These are phyloP conservation scores for Seiridium unicorne DNA, from an alignment of 2,329 filamentous ascomycete genomes.

Conservation along the genomic window DNA sequence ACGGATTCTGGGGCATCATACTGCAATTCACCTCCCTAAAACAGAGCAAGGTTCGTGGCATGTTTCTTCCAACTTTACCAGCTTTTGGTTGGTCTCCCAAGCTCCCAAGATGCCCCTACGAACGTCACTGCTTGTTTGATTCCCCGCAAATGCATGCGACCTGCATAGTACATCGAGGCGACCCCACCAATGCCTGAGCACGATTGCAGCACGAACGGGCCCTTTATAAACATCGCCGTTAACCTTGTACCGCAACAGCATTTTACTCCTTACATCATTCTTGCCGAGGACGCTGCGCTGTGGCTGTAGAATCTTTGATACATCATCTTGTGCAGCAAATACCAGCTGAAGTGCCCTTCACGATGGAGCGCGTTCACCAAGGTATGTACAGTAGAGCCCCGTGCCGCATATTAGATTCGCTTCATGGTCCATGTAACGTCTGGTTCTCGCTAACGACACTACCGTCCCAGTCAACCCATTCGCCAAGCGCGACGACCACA, in stretches of 20 bases:
- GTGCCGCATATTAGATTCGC: neutral
- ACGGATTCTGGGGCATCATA: too few relatives aligned
- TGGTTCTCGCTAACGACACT: neutral
- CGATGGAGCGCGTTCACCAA: conserved; percentile 28
- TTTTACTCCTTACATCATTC: conserved; percentile 14
- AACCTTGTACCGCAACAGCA: neutral
- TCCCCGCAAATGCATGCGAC: conserved; percentile 6
- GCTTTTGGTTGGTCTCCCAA: neutral
- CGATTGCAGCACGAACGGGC: neutral
- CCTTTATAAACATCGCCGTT: neutral
- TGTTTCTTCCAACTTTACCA: conserved; percentile 4
- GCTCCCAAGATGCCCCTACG: neutral
- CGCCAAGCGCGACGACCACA: conserved; percentile 65
- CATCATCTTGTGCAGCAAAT: neutral
- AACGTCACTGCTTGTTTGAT: conserved; percentile 3
- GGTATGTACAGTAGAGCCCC: conserved; percentile 15
- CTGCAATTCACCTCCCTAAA: neutral
- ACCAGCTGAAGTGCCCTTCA: neutral
- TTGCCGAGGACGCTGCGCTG: neutral
- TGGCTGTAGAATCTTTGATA: neutral
- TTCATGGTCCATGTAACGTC: neutral
- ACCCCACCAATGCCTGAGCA: neutral
- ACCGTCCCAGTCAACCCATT: conserved; percentile 69
- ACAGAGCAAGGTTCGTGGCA: neutral
- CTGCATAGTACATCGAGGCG: neutral